Conservation (phyloP, 495 filamentous ascomycete species). For the Geopyxis carbonaria region DNA sequence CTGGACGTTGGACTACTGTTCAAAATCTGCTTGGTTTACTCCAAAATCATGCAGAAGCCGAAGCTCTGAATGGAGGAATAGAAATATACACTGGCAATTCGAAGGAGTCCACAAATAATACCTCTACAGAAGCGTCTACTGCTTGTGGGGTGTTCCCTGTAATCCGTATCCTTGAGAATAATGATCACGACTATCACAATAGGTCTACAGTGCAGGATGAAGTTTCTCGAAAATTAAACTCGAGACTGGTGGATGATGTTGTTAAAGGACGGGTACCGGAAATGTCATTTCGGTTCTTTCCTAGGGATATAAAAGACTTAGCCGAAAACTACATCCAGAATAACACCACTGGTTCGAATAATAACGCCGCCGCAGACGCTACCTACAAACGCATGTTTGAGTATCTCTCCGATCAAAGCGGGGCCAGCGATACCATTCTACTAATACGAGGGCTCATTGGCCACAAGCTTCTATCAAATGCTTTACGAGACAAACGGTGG, state of each 20-base stretch:
- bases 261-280: constrained; percentile 5
- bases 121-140: constrained; percentile 1
- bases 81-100: too few relatives aligned
- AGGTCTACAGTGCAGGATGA: constrained; percentile 20
- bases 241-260: constrained; percentile 7
- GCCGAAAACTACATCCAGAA: constrained; percentile 28
- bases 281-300: constrained; percentile 11
- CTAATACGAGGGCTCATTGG: constrained; percentile 47
- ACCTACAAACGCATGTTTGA: too few relatives aligned
- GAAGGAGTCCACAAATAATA: too few relatives aligned
- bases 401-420: too few relatives aligned
- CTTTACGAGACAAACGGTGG: constrained; percentile 44
- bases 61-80: constrained; percentile 22
- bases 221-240: constrained; percentile 5
- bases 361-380: too few relatives aligned
- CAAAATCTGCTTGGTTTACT: constrained; percentile 39
- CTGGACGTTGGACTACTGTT: constrained; percentile 41
- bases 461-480: constrained; percentile 37
- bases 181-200: too few relatives aligned
- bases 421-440: constrained; percentile 31
- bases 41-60: constrained; percentile 12
- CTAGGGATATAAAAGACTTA: constrained; percentile 3
- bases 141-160: constrained; percentile 33
- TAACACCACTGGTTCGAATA: too few relatives aligned
- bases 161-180: constrained; percentile 29